These are phyloP conservation scores for Samsoniella hepiali DNA, from an alignment of 2,329 filamentous ascomycete species.

Conservation along the genomic window DNA sequence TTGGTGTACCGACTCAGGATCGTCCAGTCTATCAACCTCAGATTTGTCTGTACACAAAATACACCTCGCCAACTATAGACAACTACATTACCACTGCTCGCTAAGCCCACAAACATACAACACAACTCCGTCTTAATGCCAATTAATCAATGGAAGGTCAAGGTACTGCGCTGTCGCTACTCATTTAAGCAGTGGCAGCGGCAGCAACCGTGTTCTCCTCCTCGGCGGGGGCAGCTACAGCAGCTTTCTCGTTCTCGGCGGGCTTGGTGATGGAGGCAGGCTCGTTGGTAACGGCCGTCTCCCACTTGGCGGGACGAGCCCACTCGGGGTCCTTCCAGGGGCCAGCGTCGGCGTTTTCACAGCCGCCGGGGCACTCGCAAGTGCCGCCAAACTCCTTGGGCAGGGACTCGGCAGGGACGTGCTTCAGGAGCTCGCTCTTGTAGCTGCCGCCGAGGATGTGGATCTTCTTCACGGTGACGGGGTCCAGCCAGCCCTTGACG, in stretches of 20 bases:
- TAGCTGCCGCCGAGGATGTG: constrained; percentile 80
- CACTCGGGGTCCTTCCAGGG: constrained; percentile 79
- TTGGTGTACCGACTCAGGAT: constrained; percentile 6
- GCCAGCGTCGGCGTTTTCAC: constrained; percentile 80
- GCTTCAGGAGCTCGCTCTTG: constrained; percentile 76
- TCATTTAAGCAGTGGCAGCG: constrained; percentile 21
- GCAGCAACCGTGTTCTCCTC: constrained; percentile 35
- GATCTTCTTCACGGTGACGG: constrained; percentile 95
- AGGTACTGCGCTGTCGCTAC: neutral
- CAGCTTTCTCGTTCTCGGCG: constrained; percentile 27
- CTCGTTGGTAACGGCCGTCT: constrained; percentile 47
- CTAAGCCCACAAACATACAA: constrained; percentile 17
- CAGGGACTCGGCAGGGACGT: constrained; percentile 87
- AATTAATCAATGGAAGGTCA: neutral
- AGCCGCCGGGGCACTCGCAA: constrained; percentile 80
- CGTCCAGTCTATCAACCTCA: neutral
- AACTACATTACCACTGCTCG: constrained; percentile 16
- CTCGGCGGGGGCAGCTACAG: constrained; percentile 29
- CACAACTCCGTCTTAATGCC: constrained; percentile 18
- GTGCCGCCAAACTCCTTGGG: constrained; percentile 80
- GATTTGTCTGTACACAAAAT: neutral
- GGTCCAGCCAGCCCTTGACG: constrained; percentile 92
- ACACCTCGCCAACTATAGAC: neutral
- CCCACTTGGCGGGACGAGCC: constrained; percentile 63
- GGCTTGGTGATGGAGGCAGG: constrained; percentile 37